phyloP scores from a whole-genome alignment of 164 flowering plant species.

The Umbilicus rupestris region DNA sequence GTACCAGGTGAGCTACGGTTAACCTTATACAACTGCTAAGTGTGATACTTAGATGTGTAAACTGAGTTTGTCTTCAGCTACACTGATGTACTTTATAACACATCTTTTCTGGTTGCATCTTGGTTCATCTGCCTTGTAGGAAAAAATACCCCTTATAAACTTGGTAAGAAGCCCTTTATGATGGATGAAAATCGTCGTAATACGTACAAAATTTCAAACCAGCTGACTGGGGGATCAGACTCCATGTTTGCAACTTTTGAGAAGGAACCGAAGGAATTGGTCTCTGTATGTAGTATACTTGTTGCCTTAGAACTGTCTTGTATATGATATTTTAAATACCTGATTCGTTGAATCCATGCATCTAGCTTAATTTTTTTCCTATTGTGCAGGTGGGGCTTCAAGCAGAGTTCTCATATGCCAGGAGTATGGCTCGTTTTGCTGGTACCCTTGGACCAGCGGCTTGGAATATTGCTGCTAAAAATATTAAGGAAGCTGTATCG shows the following conservation, averaged over 20 bases:
- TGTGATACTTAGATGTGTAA: neutral
- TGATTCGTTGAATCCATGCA: neutral
- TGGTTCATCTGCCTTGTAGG: constrained; percentile 31
- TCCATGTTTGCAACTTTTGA: constrained; percentile 59
- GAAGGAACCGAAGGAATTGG: constrained; percentile 69
- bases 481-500: constrained; percentile 72
- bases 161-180: constrained; percentile 45
- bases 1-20: constrained; percentile 35
- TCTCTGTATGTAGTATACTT: constrained; percentile 47
- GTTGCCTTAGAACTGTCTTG: neutral
- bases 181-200: constrained; percentile 76
- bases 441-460: constrained; percentile 84
- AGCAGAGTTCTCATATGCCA: constrained; percentile 73
- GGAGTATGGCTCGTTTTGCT: constrained; percentile 92
- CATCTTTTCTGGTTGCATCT: neutral
- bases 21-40: neutral
- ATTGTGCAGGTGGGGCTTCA: constrained; percentile 78
- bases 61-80: neutral
- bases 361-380: constrained; percentile 12
- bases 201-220: constrained; percentile 46
- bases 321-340: neutral
- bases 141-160: constrained; percentile 39
- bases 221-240: constrained; percentile 34
- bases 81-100: neutral
- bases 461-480: constrained; percentile 77